Conservation (phyloP, 2,329 filamentous ascomycete genomes). For the Stagonosporopsis cucurbitacearum region DNA sequence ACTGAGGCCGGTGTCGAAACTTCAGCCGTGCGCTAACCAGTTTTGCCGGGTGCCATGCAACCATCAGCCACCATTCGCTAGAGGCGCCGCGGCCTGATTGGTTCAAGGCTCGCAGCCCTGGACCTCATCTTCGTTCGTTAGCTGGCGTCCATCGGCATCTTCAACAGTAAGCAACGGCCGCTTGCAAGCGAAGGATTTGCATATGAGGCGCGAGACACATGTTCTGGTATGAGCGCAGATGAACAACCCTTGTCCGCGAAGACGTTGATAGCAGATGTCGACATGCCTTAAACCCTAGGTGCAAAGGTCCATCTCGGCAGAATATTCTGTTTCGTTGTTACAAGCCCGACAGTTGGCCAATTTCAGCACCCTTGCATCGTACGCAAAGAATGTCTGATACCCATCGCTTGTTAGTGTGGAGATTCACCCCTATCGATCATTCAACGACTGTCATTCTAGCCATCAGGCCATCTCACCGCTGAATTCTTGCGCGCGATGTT, state of each 20-base stretch:
- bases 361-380: slow-evolving; percentile 7
- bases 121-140: slow-evolving; percentile 25
- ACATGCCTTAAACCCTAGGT: slow-evolving; percentile 1
- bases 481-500: too few species aligned
- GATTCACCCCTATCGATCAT: background rate
- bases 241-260: background rate
- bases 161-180: slow-evolving; percentile 2
- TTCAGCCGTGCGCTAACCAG: slow-evolving; percentile 16
- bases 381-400: background rate
- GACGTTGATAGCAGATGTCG: background rate
- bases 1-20: slow-evolving; percentile 15
- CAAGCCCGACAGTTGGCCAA: background rate
- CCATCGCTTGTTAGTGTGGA: background rate
- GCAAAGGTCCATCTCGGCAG: slow-evolving; percentile 8
- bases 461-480: background rate
- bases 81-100: slow-evolving; percentile 23
- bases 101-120: slow-evolving; percentile 14
- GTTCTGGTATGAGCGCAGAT: background rate
- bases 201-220: background rate
- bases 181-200: background rate
- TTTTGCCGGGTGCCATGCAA: slow-evolving; percentile 14
- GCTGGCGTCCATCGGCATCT: slow-evolving; percentile 24
- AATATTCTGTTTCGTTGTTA: slow-evolving; percentile 5
- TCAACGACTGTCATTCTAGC: background rate
- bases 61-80: slow-evolving; percentile 26